Evolutionary conservation across 2,329 filamentous ascomycete species (phyloP).

Genomic region (Fusarium citri): DNA sequence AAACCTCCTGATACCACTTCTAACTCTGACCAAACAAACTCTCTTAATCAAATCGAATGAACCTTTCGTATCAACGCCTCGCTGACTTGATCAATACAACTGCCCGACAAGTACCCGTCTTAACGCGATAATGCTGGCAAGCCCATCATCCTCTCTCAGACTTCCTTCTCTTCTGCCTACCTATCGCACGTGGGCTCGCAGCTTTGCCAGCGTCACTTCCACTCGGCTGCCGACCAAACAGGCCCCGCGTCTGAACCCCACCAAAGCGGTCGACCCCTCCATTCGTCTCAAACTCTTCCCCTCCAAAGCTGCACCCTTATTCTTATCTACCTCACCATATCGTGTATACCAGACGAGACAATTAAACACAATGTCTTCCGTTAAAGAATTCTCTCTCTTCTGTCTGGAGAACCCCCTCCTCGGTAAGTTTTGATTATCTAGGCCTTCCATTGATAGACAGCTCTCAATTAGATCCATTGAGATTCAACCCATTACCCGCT

Average conservation of each 20-base stretch:
- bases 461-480: constrained; percentile 3
- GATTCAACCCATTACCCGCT: constrained; percentile 2
- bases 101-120: background rate
- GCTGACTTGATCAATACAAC: background rate
- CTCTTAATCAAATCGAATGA: background rate
- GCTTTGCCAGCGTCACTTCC: constrained; percentile 39
- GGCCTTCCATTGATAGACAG: background rate
- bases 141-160: constrained; percentile 10
- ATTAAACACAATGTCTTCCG: constrained; percentile 72
- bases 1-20: background rate
- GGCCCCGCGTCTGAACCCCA: constrained; percentile 43
- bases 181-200: constrained; percentile 42
- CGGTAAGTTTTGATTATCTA: constrained; percentile 66
- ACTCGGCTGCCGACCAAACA: constrained; percentile 40
- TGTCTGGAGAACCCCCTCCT: constrained; percentile 98
- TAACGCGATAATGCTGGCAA: constrained; percentile 25
- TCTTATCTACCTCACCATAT: constrained; percentile 13
- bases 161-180: constrained; percentile 22
- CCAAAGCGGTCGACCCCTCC: constrained; percentile 43
- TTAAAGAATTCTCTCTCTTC: constrained; percentile 87
- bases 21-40: constrained; percentile 8
- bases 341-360: constrained; percentile 30
- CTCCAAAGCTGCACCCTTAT: constrained; percentile 34
- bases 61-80: background rate
- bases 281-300: constrained; percentile 46